These are phyloP conservation scores for Penstemon newberryi DNA, from an alignment of 257 asterid genomes.

Conservation along the genomic window DNA sequence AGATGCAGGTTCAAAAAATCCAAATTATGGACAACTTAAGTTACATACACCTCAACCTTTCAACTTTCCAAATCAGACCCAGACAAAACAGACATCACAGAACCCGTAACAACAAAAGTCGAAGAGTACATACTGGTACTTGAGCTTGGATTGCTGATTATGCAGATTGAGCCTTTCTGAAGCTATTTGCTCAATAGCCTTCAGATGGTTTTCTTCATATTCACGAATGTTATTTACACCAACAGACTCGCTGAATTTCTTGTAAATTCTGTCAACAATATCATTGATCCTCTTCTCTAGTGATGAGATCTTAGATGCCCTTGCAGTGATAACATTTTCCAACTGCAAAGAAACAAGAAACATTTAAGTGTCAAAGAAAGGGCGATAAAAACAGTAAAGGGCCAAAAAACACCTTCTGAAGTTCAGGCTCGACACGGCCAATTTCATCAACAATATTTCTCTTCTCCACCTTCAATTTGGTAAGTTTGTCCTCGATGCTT, in stretches of 20 bases:
- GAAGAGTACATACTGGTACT: slow-evolving; percentile 71
- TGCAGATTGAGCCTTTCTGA: slow-evolving; percentile 84
- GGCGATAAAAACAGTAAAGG: slow-evolving; percentile 23
- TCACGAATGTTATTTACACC: slow-evolving; percentile 93
- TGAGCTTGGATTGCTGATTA: slow-evolving; percentile 91
- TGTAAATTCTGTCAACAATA: slow-evolving; percentile 79
- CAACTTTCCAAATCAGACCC: neutral
- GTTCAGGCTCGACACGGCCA: slow-evolving; percentile 72
- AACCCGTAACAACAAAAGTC: slow-evolving; percentile 8
- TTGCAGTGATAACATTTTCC: slow-evolving; percentile 54
- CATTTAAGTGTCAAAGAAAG: slow-evolving; percentile 18
- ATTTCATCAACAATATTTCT: slow-evolving; percentile 71
- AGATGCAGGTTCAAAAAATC: neutral
- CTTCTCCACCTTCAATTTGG: slow-evolving; percentile 74
- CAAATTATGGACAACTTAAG: neutral
- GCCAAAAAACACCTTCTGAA: slow-evolving; percentile 55
- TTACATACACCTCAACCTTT: neutral
- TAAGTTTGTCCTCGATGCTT: slow-evolving; percentile 87
- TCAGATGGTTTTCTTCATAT: slow-evolving; percentile 95
- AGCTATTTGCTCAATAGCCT: slow-evolving; percentile 82
- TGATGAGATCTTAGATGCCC: slow-evolving; percentile 54
- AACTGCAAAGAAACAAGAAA: slow-evolving; percentile 51
- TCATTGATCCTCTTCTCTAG: slow-evolving; percentile 75
- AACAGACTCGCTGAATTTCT: slow-evolving; percentile 89
- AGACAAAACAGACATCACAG: neutral